These are phyloP conservation scores for Cryptococcus sp. DNA, from an alignment of 1,284 basidiomycete genomes.

Conservation along the genomic window DNA sequence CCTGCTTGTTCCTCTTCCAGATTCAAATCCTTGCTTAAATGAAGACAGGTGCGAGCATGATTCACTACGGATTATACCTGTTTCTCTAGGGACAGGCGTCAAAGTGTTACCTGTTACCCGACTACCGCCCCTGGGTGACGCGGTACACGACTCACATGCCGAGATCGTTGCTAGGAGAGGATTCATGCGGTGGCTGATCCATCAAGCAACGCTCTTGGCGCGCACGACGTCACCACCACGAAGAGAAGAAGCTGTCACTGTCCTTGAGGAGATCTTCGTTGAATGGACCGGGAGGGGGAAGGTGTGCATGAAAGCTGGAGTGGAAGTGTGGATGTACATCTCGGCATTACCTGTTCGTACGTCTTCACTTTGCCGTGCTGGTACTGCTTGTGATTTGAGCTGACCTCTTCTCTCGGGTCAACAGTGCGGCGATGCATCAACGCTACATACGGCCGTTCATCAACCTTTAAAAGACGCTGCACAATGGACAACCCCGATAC, in stretches of 20 bases:
- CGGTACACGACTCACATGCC: constrained; percentile 85
- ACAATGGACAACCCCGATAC: constrained; percentile 12
- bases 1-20: constrained; percentile 20
- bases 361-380: not conserved
- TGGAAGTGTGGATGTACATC: constrained; percentile 71
- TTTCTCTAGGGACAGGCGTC: constrained; percentile 78
- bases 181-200: constrained; percentile 75
- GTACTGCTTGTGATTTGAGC: not conserved
- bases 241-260: constrained; percentile 50
- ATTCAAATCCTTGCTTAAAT: not conserved
- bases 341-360: constrained; percentile 84
- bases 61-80: constrained; percentile 54
- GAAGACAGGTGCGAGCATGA: not conserved
- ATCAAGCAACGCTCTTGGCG: constrained; percentile 6
- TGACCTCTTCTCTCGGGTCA: not conserved
- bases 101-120: constrained; percentile 75
- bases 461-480: constrained; percentile 69
- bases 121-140: constrained; percentile 71
- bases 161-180: constrained; percentile 82
- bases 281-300: constrained; percentile 40
- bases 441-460: constrained; percentile 66
- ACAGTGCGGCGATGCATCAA: constrained; percentile 88
- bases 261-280: constrained; percentile 11
- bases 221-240: constrained; percentile 54
- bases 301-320: constrained; percentile 59